phyloP scores from a whole-genome alignment of 176 grass and related monocot genomes.

The Avena atlantica region DNA sequence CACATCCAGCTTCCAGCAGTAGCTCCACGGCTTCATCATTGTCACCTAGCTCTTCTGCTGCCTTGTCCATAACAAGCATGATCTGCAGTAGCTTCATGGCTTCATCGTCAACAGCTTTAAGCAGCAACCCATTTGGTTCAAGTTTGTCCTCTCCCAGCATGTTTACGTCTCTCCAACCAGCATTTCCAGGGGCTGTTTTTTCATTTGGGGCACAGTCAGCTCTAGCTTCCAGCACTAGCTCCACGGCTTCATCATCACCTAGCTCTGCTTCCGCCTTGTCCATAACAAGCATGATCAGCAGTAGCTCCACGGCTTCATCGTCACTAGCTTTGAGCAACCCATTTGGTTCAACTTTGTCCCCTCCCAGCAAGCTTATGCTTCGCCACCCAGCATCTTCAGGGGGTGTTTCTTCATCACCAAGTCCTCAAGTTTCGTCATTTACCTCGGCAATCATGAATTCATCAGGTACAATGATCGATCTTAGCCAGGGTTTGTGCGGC shows the following conservation, averaged over 20 bases:
- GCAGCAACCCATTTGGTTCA: constrained; percentile 47
- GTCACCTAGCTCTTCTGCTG: too few species aligned
- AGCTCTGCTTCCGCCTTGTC: too few species aligned
- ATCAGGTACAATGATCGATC: not conserved
- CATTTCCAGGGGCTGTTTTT: constrained; percentile 49
- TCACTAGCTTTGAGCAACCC: constrained; percentile 39
- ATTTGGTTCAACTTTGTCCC: constrained; percentile 54
- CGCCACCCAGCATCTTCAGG: constrained; percentile 52
- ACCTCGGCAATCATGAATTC: constrained; percentile 49
- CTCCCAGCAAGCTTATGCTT: constrained; percentile 51
- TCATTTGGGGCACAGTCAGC: not conserved
- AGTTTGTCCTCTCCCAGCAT: constrained; percentile 45
- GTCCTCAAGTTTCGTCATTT: constrained; percentile 55
- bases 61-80: too few species aligned
- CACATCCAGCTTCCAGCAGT: constrained; percentile 4
- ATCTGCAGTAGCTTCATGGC: constrained; percentile 17
- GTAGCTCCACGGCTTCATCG: constrained; percentile 25
- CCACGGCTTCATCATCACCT: too few species aligned
- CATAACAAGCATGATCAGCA: not conserved
- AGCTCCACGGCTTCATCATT: too few species aligned
- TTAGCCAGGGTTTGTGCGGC: too few species aligned
- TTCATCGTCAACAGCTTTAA: constrained; percentile 42
- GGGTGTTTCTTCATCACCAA: constrained; percentile 43
- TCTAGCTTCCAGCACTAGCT: not conserved
- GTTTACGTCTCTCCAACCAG: constrained; percentile 54